Evolutionary conservation across 139 green algal genomes (phyloP), one percentile per base, ranked within the genome.

Genomic region (Desmodesmus armatus): DNA sequence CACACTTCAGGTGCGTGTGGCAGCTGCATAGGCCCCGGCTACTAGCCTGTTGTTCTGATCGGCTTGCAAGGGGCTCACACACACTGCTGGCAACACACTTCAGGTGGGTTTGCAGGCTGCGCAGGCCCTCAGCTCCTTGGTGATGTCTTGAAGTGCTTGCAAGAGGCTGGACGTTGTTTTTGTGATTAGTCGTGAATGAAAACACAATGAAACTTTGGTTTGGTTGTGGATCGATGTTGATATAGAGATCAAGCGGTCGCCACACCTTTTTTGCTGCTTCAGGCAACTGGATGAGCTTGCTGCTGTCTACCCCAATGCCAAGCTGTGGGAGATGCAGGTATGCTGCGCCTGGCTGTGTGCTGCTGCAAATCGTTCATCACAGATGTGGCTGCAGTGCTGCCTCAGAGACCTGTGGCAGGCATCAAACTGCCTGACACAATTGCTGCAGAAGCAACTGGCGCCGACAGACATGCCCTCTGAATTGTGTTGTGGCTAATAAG

Each of bases 51-150:
- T n/a, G n/a, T n/a, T n/a, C n/a, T n/a, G n/a, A n/a, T n/a, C 81
- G 91, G 55, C 53, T 91, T 67, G 44, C 79, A 7, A 37, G 70
- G 77, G 82, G 91, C 2, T 63, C 75, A 5, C 78, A 58, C 74
- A 92, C 91, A 2, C 70, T 98, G 75, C 88, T 97, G 79, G 93
- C 94, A 35, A 97, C 95, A 0, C 95, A 98, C 87, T 95, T 96
- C 62, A 82, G 75, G 66, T 74, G 66, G 15, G 66, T n/a, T n/a
- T n/a, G n/a, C n/a, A n/a, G n/a, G n/a, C n/a, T n/a, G n/a, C n/a
- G n/a, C n/a, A n/a, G n/a, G n/a, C n/a, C n/a, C n/a, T n/a, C n/a
- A n/a, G n/a, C n/a, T n/a, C n/a, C n/a, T n/a, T n/a, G n/a, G n/a
- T n/a, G n/a, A n/a, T n/a, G n/a, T n/a, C n/a, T n/a, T n/a, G n/a